Base-by-base conservation (phyloP, 108 stramenopile genomes). In the Fistulifera pelliculosa region DNA sequence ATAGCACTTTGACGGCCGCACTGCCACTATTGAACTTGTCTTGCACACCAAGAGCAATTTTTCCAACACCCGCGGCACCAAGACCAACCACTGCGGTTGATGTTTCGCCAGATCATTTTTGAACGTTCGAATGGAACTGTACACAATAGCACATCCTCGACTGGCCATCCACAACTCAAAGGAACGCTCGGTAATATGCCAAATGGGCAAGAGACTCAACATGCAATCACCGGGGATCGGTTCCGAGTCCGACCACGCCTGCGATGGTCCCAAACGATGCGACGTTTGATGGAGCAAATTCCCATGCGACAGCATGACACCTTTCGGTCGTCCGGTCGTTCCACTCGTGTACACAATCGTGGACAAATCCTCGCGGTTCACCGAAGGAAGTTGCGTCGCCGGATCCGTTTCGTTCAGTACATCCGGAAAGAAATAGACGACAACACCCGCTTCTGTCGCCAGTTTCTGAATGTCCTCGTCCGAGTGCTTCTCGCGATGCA, bases 291-390 rank as follows among this genome's bases (percentile, higher is more conserved):
- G 91, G 18, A 93, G 50, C 38, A 98, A 69, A 58, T 98, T 98
- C 52, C 94, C 95, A 61, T 98, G 96, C 11, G 91, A 75, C 42
- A 98, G 66, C 95, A 98, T 96, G 55, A 97, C 98, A 45, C 96
- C 98, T 72, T 98, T 98, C 35, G 98, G 98, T 6, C 67, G 49
- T 17, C 98, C 98, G 3, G 98, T 98, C 11, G 98, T 98, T 24
- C 44, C 44, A 45, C 25, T 27, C 42, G 56, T 57, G 43, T 57
- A 57, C n/a, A 97, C 96, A 54, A 96, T 88, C 19, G 95, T 93
- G 18, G 90, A 77, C 47, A 93, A 65, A 54, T 96, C 73, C 1
- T 82, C 70, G 31, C 71, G 75, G 19, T 55, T 64, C 22, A 95
- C 52, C 1, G 31, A 50, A 3, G 78, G 82, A 38, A 78, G 39